These are phyloP conservation scores for Botrytis medusae DNA, from an alignment of 2,329 filamentous ascomycete genomes.

Conservation along the genomic window DNA sequence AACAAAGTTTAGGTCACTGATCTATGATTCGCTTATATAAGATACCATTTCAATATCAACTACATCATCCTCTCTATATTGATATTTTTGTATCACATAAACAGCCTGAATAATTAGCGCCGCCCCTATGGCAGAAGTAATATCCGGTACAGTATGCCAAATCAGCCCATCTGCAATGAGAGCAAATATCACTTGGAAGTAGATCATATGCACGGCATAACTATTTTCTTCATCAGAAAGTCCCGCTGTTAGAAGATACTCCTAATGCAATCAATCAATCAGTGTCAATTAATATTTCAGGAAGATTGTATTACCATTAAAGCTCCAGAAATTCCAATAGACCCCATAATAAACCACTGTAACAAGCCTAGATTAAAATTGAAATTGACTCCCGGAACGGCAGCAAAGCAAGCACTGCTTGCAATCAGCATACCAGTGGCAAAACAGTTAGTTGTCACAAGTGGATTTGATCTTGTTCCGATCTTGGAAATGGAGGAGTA, in stretches of 20 bases:
- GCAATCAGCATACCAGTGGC: background rate
- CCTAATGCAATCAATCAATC: background rate
- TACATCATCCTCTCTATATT: background rate
- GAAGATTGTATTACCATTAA: conserved; percentile 5
- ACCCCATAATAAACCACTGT: background rate
- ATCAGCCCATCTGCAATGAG: conserved; percentile 5
- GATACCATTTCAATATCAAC: background rate
- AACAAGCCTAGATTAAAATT: conserved; percentile 5
- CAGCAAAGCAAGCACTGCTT: background rate
- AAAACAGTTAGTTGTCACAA: background rate
- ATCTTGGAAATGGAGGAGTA: background rate
- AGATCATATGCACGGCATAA: background rate
- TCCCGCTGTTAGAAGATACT: background rate
- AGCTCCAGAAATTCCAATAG: background rate
- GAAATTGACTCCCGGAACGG: background rate
- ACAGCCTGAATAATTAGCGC: background rate
- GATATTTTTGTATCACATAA: background rate
- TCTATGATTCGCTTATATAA: background rate
- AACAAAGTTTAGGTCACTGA: background rate
- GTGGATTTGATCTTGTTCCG: background rate
- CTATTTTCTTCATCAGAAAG: conserved; percentile 2
- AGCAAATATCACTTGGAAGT: background rate
- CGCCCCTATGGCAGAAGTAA: background rate
- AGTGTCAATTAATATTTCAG: background rate
- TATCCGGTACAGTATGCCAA: background rate